Evolutionary conservation across 2,329 filamentous ascomycete species (phyloP), one percentile per base, ranked within the genome.

Genomic region (Ophioceras dolichostomum): DNA sequence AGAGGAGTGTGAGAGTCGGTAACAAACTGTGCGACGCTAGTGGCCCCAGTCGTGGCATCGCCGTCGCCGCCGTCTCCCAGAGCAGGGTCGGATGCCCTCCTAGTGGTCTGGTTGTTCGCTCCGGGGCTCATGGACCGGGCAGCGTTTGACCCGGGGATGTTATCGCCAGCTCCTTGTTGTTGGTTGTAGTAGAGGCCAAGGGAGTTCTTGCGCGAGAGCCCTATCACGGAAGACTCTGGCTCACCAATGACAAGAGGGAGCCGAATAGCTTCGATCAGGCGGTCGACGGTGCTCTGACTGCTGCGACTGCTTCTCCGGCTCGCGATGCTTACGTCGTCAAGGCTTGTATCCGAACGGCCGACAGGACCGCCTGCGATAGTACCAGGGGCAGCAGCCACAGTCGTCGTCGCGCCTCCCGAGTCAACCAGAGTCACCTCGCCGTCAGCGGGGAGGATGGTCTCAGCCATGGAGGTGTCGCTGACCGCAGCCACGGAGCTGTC

Each of bases 241-340:
- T 44, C 41, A 24, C 61, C 57, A 1, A 67, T 46, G 2, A 58
- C 51, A 2, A 74, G 55, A 0, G 79, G 71, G 10, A 72, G 76
- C 47, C 79, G 72, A 3, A 86, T 81, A 3, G 79, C 80, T 49
- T 83, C 72, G 18, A 85, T 84, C 10, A 86, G 60, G 20, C 80
- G 64, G 42, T 85, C 80, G 0, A 80, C 76, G 45, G 84, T 77
- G 46, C 73, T 78, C 47, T 61, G 66, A 27, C 51, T 58, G 46
- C 73, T 78, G 32, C 54, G 58, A 12, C 56, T 50, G 44, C 76
- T 75, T 27, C 42, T 55, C 17, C 53, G 45, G 39, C 67, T 70
- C 17, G 44, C 56, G 19, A 55, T 41, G 34, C 66, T 72, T 8
- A 14, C 10, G 9, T 5, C 18, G 33, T 61, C 58, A 10, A 59